These are phyloP conservation scores for Rhodotorula babjevae DNA, from an alignment of 768 basidiomycete species.

Conservation along the genomic window DNA sequence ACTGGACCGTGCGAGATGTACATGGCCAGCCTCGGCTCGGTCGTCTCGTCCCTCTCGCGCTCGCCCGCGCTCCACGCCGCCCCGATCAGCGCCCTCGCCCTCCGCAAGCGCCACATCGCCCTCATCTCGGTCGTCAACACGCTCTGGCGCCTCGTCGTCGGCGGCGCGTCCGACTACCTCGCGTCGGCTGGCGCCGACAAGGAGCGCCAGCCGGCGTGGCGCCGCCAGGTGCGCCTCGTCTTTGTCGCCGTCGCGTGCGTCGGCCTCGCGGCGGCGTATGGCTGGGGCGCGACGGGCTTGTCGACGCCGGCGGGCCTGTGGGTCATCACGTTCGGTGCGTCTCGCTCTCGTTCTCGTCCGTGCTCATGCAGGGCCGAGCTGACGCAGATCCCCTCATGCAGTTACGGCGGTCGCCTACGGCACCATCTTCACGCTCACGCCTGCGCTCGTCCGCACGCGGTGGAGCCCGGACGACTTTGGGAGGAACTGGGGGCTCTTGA, in stretches of 20 bases:
- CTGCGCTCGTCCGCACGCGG: conserved; percentile 23
- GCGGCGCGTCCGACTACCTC: conserved; percentile 37
- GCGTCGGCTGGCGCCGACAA: conserved; percentile 1
- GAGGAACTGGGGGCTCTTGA: conserved; percentile 33
- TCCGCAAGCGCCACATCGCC: conserved; percentile 33
- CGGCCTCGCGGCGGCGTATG: conserved; percentile 4
- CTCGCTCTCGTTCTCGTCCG: too few species aligned
- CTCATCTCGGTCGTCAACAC: conserved; percentile 38
- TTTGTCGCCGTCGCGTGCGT: conserved; percentile 15
- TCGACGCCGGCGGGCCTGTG: conserved; percentile 12
- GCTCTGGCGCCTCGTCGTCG: conserved; percentile 32
- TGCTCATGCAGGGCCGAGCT: accelerated
- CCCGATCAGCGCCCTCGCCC: conserved; percentile 4
- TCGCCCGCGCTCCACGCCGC: not conserved
- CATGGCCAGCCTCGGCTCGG: conserved; percentile 27
- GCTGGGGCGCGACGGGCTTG: conserved; percentile 20
- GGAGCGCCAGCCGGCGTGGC: not conserved
- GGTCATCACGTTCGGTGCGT: conserved; percentile 25
- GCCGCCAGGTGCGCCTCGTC: conserved; percentile 10
- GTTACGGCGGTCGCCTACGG: conserved; percentile 25
- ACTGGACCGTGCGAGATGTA: conserved; percentile 30
- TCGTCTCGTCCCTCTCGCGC: conserved; percentile 24
- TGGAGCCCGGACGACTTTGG: conserved; percentile 28
- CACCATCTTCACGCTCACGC: conserved; percentile 26
- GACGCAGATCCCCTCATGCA: not conserved